These are phyloP conservation scores for Nakazawaea sp. DNA, from an alignment of 805 yeast species.

Conservation along the genomic window DNA sequence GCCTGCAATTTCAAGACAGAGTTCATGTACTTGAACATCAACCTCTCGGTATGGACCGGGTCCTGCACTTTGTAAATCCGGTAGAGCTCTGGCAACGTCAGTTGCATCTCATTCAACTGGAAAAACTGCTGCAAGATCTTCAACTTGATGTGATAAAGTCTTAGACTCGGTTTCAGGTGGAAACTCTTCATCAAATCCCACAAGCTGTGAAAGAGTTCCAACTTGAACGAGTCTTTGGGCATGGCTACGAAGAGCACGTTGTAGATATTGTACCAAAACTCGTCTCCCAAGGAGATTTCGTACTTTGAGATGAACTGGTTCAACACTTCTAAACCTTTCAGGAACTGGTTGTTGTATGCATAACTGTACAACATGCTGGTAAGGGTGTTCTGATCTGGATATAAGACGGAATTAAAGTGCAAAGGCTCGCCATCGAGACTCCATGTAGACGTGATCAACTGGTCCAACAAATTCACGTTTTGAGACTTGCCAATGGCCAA, in stretches of 20 bases:
- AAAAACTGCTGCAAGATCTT: background rate
- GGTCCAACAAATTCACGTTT: slow-evolving; percentile 18
- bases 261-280: slow-evolving; percentile 21
- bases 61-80: slow-evolving; percentile 14
- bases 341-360: slow-evolving; percentile 20
- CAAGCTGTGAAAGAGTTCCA: slow-evolving; percentile 12
- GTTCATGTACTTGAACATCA: slow-evolving; percentile 7
- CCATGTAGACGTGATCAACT: slow-evolving; percentile 21
- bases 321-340: slow-evolving; percentile 20
- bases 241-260: slow-evolving; percentile 18
- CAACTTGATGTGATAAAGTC: slow-evolving; percentile 10
- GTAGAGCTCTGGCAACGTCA: slow-evolving; percentile 13
- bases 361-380: slow-evolving; percentile 22
- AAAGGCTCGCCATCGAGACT: slow-evolving; percentile 14
- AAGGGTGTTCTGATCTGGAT: slow-evolving; percentile 21
- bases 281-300: slow-evolving; percentile 13
- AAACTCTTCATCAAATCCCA: slow-evolving; percentile 11
- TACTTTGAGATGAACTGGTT: slow-evolving; percentile 18
- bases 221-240: slow-evolving; percentile 16
- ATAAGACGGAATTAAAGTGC: slow-evolving; percentile 9
- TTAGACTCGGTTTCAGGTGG: background rate
- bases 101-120: background rate
- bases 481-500: slow-evolving; percentile 21
- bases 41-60: slow-evolving; percentile 14
- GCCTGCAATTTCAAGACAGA: slow-evolving; percentile 5